phyloP scores from a whole-genome alignment of 768 basidiomycete genomes.

The Myochromella boudieri region DNA sequence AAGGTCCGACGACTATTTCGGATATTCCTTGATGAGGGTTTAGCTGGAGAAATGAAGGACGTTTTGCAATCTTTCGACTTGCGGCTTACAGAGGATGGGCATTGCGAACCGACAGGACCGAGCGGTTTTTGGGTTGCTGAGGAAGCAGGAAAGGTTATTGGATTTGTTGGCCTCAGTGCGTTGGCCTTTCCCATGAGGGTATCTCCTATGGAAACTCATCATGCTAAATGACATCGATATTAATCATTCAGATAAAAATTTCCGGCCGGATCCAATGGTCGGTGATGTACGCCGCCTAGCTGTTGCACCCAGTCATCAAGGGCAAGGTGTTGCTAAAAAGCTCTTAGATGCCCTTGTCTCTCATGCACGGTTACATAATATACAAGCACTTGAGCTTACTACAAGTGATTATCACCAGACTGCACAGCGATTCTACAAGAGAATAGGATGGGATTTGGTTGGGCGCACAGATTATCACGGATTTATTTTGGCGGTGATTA shows the following conservation, averaged over 20 bases:
- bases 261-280: constrained; percentile 3
- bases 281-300: constrained; percentile 15
- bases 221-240: neutral
- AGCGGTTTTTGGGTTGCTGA: constrained; percentile 20
- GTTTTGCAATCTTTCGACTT: constrained; percentile 7
- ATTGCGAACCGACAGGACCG: constrained; percentile 7
- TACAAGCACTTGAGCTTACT: constrained; percentile 13
- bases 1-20: constrained; percentile 5
- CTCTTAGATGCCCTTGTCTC: constrained; percentile 12
- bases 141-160: constrained; percentile 8
- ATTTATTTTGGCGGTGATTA: constrained; percentile 3
- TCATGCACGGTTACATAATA: constrained; percentile 11
- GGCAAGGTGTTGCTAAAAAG: constrained; percentile 13
- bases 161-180: constrained; percentile 19
- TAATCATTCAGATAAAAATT: neutral
- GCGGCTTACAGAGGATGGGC: neutral
- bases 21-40: constrained; percentile 5
- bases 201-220: no score
- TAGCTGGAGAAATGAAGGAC: constrained; percentile 12
- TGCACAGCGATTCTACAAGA: constrained; percentile 13
- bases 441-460: constrained; percentile 10
- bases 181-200: no score
- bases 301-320: constrained; percentile 10
- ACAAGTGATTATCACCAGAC: constrained; percentile 17
- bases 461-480: constrained; percentile 10